Percentiles rank a stretch among this genome's conserved stretches.
Evolutionary conservation across 1,284 basidiomycete genomes (phyloP).

Genomic region (Trametes polyzona): DNA sequence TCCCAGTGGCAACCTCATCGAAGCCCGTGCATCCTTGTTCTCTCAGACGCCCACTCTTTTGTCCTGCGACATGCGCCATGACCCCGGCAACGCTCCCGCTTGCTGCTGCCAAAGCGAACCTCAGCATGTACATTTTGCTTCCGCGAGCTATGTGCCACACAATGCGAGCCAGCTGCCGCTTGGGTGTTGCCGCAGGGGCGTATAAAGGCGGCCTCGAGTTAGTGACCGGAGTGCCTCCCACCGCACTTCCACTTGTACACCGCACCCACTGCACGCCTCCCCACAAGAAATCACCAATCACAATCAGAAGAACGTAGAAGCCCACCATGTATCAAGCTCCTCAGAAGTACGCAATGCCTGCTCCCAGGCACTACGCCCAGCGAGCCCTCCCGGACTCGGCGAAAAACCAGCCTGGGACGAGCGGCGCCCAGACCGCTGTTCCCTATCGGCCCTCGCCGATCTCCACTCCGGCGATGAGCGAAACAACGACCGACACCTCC

Average conservation of each 20-base stretch:
- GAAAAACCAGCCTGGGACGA: not conserved
- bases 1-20: not conserved
- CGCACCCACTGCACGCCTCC: not conserved
- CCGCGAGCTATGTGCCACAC: not conserved
- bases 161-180: not conserved
- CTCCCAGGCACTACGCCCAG: not conserved
- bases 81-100: not conserved
- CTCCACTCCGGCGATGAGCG: slow-evolving; percentile 9
- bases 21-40: slow-evolving; percentile 3
- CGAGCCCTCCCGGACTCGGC: not conserved
- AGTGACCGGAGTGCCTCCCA: not conserved
- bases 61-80: not conserved
- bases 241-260: not conserved
- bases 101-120: not conserved
- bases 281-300: not conserved
- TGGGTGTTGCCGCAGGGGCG: not conserved
- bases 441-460: slow-evolving; percentile 1
- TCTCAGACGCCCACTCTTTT: slow-evolving; percentile 12
- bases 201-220: not conserved
- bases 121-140: not conserved
- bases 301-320: not conserved
- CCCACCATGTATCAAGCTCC: not conserved
- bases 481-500: not conserved
- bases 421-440: not conserved
- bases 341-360: not conserved